Evolutionary conservation across 108 stramenopile genomes (phyloP), one percentile per base, ranked within the genome.

Genomic region (Pseudonitzschia pungens): DNA sequence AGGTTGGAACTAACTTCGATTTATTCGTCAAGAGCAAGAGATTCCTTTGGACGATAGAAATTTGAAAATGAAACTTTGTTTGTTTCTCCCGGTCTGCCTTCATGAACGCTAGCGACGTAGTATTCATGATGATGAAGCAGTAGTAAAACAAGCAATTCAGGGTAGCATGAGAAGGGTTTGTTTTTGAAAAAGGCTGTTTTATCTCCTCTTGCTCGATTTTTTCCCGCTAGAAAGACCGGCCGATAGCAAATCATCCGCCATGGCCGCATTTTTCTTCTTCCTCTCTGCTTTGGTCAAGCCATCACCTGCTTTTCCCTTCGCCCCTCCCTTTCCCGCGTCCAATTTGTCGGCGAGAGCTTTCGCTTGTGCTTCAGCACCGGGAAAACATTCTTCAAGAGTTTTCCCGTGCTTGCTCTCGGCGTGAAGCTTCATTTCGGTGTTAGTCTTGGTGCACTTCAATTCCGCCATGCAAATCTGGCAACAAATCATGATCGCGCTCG

Each of bases 371-470:
- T 58, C 67, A 9, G 85, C 85, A 15, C 80, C 85, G 6, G 77
- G 78, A 60, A 86, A 86, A 56, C 78, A 81, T 27, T 76, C 75
- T 28, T 86, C 85, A n/a, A 78, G 40, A 5, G 74, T 65, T 62
- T 78, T 75, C 43, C 81, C 81, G 58, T 84, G 83, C 66, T 86
- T 86, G 51, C 40, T 57, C 33, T 68, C 65, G 22, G 83, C 80
- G 56, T 86, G 85, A 11, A 33, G 26, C 68, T 80, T 86, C 51
- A 86, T 31, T 65, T 86, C 85, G 10, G 85, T 86, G 57, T 83
- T 83, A 14, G 83, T 82, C 73, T 86, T 86, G 14, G 85, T 86
- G 45, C 73, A 59, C 44, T 86, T 82, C 41, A 84, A 28, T 32
- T 81, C 76, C n/a, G 21, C 24, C 29, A 75, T 68, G 77, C 85